Evolutionary conservation across 2,329 filamentous ascomycete genomes (phyloP).

Genomic region (Paecilomyces fulvus): DNA sequence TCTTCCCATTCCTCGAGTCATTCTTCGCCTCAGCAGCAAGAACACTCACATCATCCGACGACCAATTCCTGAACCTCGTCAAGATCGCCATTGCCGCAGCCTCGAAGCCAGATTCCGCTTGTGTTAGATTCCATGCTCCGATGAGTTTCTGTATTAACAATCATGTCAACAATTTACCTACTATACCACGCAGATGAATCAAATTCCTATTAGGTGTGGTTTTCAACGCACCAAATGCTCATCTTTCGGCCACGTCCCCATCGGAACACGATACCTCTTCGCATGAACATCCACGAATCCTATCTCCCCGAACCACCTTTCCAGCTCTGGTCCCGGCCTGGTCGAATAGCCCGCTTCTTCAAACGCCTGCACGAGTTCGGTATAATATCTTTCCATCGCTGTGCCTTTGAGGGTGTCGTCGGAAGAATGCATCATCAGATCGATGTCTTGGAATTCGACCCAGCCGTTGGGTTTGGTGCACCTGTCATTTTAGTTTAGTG

Average conservation of each 20-base stretch:
- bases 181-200: not conserved
- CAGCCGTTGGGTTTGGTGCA: not conserved
- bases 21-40: not conserved
- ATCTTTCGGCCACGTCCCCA: slow-evolving; percentile 3
- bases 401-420: slow-evolving; percentile 2
- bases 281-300: slow-evolving; percentile 2
- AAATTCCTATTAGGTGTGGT: not conserved
- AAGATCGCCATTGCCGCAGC: not conserved
- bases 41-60: not conserved
- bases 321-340: not conserved
- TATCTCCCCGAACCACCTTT: slow-evolving; percentile 1
- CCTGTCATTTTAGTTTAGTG: not conserved
- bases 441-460: not conserved
- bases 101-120: not conserved
- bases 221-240: not conserved
- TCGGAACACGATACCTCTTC: not conserved
- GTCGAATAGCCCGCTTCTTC: not conserved
- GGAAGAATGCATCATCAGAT: not conserved
- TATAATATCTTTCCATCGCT: slow-evolving; percentile 5
- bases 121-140: not conserved
- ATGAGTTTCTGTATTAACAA: not conserved
- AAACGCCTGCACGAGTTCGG: not conserved
- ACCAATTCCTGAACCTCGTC: not conserved
- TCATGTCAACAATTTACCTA: not conserved
- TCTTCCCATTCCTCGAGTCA: not conserved